phyloP scores from a whole-genome alignment of 2,329 filamentous ascomycete species.

The Penicillium sp. region DNA sequence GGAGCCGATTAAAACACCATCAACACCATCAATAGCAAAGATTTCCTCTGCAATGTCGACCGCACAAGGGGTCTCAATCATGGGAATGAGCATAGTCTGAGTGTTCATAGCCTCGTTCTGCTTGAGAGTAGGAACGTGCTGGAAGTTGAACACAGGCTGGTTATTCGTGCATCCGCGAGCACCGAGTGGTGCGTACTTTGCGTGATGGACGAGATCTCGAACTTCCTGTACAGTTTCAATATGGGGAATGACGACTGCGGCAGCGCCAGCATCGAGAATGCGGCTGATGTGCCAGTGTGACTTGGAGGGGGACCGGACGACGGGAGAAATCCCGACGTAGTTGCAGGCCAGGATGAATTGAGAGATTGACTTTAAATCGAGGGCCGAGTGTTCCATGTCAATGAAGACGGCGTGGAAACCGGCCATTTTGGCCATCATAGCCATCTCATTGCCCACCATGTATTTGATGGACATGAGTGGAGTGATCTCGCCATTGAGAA shows the following conservation, averaged over 20 bases:
- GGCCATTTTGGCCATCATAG: conserved; percentile 36
- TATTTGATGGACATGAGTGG: conserved; percentile 36
- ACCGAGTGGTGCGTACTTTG: conserved; percentile 46
- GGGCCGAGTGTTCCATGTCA: conserved; percentile 51
- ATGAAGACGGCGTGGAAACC: conserved; percentile 50
- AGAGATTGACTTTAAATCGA: conserved; percentile 41
- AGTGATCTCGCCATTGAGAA: conserved; percentile 35
- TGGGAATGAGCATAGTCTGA: conserved; percentile 48
- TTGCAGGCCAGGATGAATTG: conserved; percentile 47
- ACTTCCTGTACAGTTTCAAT: conserved; percentile 44
- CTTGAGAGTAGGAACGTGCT: conserved; percentile 37
- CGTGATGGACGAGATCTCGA: conserved; percentile 41
- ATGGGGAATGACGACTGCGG: conserved; percentile 49
- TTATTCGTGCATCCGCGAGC: conserved; percentile 42
- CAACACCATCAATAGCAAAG: conserved; percentile 48
- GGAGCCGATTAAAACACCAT: conserved; percentile 50
- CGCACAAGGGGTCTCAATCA: conserved; percentile 48
- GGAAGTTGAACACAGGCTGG: conserved; percentile 43
- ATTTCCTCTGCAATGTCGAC: conserved; percentile 48
- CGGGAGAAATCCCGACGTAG: conserved; percentile 46
- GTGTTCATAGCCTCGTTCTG: conserved; percentile 42
- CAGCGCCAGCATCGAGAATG: conserved; percentile 48
- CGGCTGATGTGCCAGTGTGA: conserved; percentile 45
- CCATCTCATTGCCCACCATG: conserved; percentile 29
- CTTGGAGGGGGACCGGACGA: conserved; percentile 49